These are phyloP conservation scores for Tolypocladium cylindrosporum DNA, from an alignment of 2,329 filamentous ascomycete species.

Conservation along the genomic window DNA sequence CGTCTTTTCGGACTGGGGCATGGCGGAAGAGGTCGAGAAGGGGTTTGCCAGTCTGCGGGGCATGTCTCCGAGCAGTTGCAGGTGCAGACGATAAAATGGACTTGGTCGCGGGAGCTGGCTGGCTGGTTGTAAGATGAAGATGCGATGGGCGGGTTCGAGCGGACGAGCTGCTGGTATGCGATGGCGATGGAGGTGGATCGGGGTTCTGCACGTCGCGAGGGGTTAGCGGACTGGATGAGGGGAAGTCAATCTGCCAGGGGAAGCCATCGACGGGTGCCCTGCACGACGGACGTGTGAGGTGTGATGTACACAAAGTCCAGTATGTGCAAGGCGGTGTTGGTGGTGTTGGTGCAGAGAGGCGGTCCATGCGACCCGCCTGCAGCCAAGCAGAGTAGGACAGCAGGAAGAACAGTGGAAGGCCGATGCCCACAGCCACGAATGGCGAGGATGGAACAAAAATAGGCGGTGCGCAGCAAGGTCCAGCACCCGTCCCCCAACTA, in stretches of 20 bases:
- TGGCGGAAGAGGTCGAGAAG: conserved; percentile 41
- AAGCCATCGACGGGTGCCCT: not conserved
- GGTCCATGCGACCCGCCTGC: not conserved
- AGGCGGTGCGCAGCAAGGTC: not conserved
- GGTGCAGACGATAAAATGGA: not conserved
- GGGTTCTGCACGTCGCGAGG: not conserved
- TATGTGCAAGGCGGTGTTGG: not conserved
- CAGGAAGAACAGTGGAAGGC: not conserved
- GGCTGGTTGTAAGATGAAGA: not conserved
- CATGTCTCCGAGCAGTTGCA: conserved; percentile 32
- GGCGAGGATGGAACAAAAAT: not conserved
- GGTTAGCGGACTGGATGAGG: not conserved
- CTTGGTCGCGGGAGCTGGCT: not conserved
- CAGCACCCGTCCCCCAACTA: not conserved
- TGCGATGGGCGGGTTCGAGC: not conserved
- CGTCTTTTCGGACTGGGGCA: conserved; percentile 36
- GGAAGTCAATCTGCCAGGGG: not conserved
- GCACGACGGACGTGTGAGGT: not conserved
- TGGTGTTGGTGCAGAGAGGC: not conserved
- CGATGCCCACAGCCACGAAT: not conserved
- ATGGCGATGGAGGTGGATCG: not conserved
- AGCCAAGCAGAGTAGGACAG: not conserved
- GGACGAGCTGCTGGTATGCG: not conserved
- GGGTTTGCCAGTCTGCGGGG: conserved; percentile 49
- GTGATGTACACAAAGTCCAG: not conserved